Conservation (phyloP, 805 yeast genomes). For the Cyberlindnera sargentensis region DNA sequence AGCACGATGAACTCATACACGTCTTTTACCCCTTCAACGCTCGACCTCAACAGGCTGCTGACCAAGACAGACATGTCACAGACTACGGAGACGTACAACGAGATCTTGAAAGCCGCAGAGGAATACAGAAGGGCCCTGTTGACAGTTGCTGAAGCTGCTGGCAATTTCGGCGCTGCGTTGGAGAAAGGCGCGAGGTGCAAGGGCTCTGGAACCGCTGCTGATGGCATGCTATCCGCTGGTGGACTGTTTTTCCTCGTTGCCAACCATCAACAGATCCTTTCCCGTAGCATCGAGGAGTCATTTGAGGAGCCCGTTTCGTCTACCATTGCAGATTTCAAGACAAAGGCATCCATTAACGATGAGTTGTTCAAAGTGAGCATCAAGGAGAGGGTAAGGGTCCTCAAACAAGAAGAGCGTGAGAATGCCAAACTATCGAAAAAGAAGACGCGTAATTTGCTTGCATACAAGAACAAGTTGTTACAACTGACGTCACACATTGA, state of each 20-base stretch:
- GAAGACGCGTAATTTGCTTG: conserved; percentile 56
- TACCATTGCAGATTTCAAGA: conserved; percentile 38
- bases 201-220: conserved; percentile 53
- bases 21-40: conserved; percentile 31
- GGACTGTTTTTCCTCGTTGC: conserved; percentile 73
- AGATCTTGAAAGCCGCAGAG: conserved; percentile 39
- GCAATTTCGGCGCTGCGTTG: conserved; percentile 63
- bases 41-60: conserved; percentile 54
- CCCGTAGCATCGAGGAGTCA: conserved; percentile 45
- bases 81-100: conserved; percentile 42
- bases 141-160: conserved; percentile 50
- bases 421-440: conserved; percentile 52
- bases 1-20: conserved; percentile 17
- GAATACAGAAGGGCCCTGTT: conserved; percentile 40
- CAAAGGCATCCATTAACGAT: conserved; percentile 41
- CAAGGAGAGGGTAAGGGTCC: conserved; percentile 40
- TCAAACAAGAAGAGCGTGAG: conserved; percentile 55
- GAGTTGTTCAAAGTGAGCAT: conserved; percentile 46
- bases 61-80: conserved; percentile 52
- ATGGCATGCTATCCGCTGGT: conserved; percentile 63
- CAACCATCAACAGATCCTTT: conserved; percentile 68
- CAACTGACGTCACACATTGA: conserved; percentile 70
- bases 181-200: conserved; percentile 57
- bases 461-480: conserved; percentile 59
- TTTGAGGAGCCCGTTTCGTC: conserved; percentile 47